Base-by-base conservation (phyloP, 768 basidiomycete genomes). In the Lactarius tabidus region DNA sequence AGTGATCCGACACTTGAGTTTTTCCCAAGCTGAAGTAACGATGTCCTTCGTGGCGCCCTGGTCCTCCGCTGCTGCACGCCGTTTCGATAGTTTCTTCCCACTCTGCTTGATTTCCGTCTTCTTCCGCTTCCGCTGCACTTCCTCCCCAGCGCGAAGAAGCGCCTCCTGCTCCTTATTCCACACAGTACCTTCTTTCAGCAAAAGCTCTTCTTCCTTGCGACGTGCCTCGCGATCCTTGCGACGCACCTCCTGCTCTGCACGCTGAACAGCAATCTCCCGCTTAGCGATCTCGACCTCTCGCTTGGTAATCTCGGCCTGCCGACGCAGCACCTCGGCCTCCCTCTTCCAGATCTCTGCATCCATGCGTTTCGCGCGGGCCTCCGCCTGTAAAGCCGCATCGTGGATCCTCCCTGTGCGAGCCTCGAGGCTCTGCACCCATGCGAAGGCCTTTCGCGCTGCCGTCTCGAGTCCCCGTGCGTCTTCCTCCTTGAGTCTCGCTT, bases 361-460 rank as follows among this genome's bases (percentile, higher is more conserved):
- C 2, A 45, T 57, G 8, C 48, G 63, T 6, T 58, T 39, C 23
- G 51, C 38, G 23, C 23, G 28, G 36, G 63, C 63, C n/a, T 39
- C 51, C 38, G 56, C 63, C 38, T 58, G n/a, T 48, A 63, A 35
- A 9, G 51, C 51, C 48, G 36, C 48, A 9, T 63, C 57, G 63
- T 63, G 63, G 17, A 58, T 63, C n/a, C 38, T 29, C 48, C 56
- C 63, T 6, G 23, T 57, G 14, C 51, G 56, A 15, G 57, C 57
- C 15, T 63, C 63, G 38, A 63, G 57, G 20, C 38, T 18, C 7
- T 53, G 63, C 35, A 53, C 57, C 48, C 36, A 58, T 1, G 36
- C 51, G 57, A 63, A 63, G 15, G 63, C 63, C 57, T 39, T 58
- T 28, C 48, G 63, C 48, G 63, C 63, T 14, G 63, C 63, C 57